Conservation (phyloP, 352 stramenopile species). For the Phytophthora pinifolia region DNA sequence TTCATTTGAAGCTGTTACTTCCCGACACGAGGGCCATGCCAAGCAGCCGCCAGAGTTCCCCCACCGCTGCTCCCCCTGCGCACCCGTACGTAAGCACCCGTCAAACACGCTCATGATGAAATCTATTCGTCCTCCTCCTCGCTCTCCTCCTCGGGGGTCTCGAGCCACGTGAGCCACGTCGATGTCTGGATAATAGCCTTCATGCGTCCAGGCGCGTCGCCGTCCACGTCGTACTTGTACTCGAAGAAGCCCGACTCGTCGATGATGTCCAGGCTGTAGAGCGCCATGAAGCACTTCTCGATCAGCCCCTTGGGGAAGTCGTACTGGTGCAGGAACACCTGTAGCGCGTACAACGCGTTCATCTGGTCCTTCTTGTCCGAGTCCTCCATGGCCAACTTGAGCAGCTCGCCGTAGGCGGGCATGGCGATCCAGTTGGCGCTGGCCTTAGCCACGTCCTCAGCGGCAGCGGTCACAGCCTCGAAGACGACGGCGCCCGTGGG, state of each 20-base stretch:
- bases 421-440: conserved; percentile 82
- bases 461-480: conserved; percentile 47
- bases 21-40: conserved; percentile 14
- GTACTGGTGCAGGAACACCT: conserved; percentile 73
- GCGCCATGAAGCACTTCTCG: conserved; percentile 85
- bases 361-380: conserved; percentile 67
- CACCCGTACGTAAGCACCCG: conserved; percentile 15
- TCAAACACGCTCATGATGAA: conserved; percentile 29
- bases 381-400: conserved; percentile 53
- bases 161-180: conserved; percentile 80
- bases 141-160: conserved; percentile 72
- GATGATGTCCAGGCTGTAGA: conserved; percentile 83
- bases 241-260: conserved; percentile 81
- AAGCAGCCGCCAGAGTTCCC: conserved; percentile 12
- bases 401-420: conserved; percentile 58
- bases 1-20: conserved; percentile 40
- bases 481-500: conserved; percentile 54
- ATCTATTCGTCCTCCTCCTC: conserved; percentile 79
- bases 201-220: conserved; percentile 70
- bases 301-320: conserved; percentile 79
- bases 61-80: conserved; percentile 2
- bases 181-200: conserved; percentile 84
- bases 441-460: conserved; percentile 67
- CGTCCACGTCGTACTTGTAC: conserved; percentile 87
- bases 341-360: conserved; percentile 71